phyloP scores from a whole-genome alignment of 352 stramenopile genomes.

The Phytophthora foliorum region DNA sequence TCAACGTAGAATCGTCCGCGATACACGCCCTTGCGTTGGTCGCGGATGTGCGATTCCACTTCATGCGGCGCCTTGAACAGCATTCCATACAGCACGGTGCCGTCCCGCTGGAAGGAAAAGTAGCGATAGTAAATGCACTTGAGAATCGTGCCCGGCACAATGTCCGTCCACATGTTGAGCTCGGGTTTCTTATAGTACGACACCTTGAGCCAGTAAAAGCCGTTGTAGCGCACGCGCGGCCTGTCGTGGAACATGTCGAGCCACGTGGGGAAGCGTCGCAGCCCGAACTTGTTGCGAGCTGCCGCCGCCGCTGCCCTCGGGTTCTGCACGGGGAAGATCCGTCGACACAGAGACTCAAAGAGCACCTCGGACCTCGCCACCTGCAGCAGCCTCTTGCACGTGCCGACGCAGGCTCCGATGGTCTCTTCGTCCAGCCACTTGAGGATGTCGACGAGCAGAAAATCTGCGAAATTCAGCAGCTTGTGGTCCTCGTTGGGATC shows the following conservation, averaged over 20 bases:
- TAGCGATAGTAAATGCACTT: conserved; percentile 89
- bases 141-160: conserved; percentile 75
- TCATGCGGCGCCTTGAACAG: conserved; percentile 80
- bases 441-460: conserved; percentile 75
- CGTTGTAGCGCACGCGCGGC: conserved; percentile 81
- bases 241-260: conserved; percentile 77
- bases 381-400: conserved; percentile 67
- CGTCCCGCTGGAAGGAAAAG: conserved; percentile 82
- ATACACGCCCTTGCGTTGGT: conserved; percentile 56
- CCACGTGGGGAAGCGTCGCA: conserved; percentile 77
- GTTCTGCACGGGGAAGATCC: conserved; percentile 77
- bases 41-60: conserved; percentile 42
- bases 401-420: conserved; percentile 57
- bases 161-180: conserved; percentile 86
- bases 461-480: conserved; percentile 76
- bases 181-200: conserved; percentile 90
- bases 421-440: conserved; percentile 83
- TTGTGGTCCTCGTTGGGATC: conserved; percentile 40
- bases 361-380: conserved; percentile 64
- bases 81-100: conserved; percentile 81
- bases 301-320: conserved; percentile 50
- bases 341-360: conserved; percentile 74
- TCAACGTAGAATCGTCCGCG: conserved; percentile 72
- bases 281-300: conserved; percentile 61
- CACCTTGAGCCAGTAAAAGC: conserved; percentile 83